Evolutionary conservation across 306 rosid genomes (phyloP).

Genomic region (Casuarina equisetifolia): DNA sequence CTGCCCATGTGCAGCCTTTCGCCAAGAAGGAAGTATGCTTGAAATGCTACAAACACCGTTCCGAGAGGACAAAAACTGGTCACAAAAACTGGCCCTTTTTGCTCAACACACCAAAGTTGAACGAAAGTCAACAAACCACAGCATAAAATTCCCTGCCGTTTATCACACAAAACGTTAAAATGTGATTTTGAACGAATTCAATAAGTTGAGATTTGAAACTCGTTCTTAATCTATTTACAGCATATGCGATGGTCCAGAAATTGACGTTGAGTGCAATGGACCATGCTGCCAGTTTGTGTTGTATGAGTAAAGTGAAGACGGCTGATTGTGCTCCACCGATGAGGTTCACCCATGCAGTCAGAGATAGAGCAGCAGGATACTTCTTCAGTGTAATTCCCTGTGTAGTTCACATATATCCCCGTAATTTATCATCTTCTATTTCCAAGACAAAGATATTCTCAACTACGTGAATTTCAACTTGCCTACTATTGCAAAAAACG

Average conservation of each 20-base stretch:
- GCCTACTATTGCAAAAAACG: too few relatives aligned
- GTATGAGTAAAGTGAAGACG: slow-evolving; percentile 25
- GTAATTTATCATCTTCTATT: background rate
- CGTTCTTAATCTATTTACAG: slow-evolving; percentile 19
- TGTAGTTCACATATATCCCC: background rate
- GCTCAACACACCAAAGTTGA: slow-evolving; percentile 37
- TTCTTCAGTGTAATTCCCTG: slow-evolving; percentile 42
- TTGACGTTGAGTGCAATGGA: slow-evolving; percentile 25
- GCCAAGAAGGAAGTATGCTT: slow-evolving; percentile 40
- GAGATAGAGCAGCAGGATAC: slow-evolving; percentile 49
- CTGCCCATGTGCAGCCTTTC: slow-evolving; percentile 42
- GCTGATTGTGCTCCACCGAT: slow-evolving; percentile 46
- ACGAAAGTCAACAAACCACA: slow-evolving; percentile 27
- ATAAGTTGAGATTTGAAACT: background rate
- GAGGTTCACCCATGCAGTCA: slow-evolving; percentile 44
- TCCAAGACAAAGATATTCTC: background rate
- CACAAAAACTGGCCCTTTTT: slow-evolving; percentile 46
- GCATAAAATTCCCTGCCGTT: slow-evolving; percentile 32
- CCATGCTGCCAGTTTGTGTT: slow-evolving; percentile 37
- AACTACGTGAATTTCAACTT: too few relatives aligned
- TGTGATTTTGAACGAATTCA: background rate
- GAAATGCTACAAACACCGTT: slow-evolving; percentile 32
- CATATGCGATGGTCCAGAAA: slow-evolving; percentile 34
- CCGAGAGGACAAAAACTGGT: slow-evolving; percentile 40
- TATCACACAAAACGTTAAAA: background rate